Base-by-base conservation (phyloP, 2,329 filamentous ascomycete genomes). In the Triangularia setosa region DNA sequence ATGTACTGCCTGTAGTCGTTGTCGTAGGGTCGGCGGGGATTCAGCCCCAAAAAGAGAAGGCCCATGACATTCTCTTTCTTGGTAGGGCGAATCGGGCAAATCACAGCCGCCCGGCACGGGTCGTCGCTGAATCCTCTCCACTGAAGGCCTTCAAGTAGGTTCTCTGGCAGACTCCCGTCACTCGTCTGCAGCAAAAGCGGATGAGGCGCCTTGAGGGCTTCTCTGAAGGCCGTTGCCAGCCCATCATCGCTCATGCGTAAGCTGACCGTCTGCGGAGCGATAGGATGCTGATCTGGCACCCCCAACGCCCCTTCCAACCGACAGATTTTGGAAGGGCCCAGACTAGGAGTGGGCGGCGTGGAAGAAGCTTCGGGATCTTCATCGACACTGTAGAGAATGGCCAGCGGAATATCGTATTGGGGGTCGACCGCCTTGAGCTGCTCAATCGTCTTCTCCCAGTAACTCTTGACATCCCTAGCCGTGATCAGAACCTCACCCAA, bases 1-100 rank as follows among this genome's bases (percentile, higher is more conserved):
- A 91, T 81, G 69, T 90, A 92, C 8, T 90, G 81, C 52, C 82
- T 83, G 70, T 92, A 92, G 67, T 91, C 88, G 65, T 89, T 87
- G 70, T 92, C 90, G 67, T 90, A 92, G 0, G 89, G 89, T 52
- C 88, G 79, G 53, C 89, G 79, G 5, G 90, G 88, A 70, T 92
- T 92, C 9, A 92, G 79, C 1, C 88, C 89, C 52, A 92, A 79
- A 14, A 92, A 81, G 3, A 93, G 76, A 66, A 92, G 85, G 0
- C 88, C 90, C 64, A 91, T 81, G 0, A 86, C 85, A 9, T 82
- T 81, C 62, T 91, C 88, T 27, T 80, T 87, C 2, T 86, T 90
- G 0, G 88, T 83, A 4, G 81, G 87, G 62, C 89, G 86, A 48
- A 92, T 88, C 0, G 90, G 89, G 67, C 87, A 86, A 16, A 92